Percentiles rank a stretch among this genome's conserved stretches.
Conservation (phyloP, 306 rosid genomes). For the Quercus robur region DNA sequence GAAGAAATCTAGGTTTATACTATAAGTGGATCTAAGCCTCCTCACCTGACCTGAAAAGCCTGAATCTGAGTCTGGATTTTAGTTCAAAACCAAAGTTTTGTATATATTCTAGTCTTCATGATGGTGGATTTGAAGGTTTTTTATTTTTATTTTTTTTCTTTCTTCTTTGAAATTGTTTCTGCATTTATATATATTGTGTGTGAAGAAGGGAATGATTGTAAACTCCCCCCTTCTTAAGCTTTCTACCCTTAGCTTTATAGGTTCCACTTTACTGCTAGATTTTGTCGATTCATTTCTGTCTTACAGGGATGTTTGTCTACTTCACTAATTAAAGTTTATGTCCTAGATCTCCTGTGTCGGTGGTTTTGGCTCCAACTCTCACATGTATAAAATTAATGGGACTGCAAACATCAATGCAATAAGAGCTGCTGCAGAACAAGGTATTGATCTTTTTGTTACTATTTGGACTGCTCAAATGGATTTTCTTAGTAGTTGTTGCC, state of each 20-base stretch:
- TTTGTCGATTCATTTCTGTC: not conserved
- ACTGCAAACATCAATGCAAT: slow-evolving; percentile 96
- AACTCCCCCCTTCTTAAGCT: too few species aligned
- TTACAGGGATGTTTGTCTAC: slow-evolving; percentile 7
- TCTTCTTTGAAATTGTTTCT: not conserved
- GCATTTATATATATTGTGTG: not conserved
- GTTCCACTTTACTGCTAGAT: not conserved
- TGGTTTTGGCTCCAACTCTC: slow-evolving; percentile 93
- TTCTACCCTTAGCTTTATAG: not conserved
- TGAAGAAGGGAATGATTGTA: not conserved
- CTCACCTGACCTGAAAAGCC: not conserved
- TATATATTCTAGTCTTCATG: too few species aligned
- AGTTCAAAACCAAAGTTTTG: not conserved
- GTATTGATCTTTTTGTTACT: slow-evolving; percentile 28
- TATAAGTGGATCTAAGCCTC: not conserved
- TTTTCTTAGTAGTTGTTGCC: not conserved
- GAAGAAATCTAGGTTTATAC: not conserved
- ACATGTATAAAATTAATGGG: slow-evolving; percentile 96
- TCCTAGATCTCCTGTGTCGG: slow-evolving; percentile 90
- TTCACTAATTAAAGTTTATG: slow-evolving; percentile 38
- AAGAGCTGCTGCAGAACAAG: slow-evolving; percentile 87
- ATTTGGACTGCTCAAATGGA: not conserved
- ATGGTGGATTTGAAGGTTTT: not conserved
- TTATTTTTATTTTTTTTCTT: not conserved
- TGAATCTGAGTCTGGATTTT: not conserved